Base-by-base conservation (phyloP, 176 grass and related monocot genomes). In the Ampelocalamus luodianensis region DNA sequence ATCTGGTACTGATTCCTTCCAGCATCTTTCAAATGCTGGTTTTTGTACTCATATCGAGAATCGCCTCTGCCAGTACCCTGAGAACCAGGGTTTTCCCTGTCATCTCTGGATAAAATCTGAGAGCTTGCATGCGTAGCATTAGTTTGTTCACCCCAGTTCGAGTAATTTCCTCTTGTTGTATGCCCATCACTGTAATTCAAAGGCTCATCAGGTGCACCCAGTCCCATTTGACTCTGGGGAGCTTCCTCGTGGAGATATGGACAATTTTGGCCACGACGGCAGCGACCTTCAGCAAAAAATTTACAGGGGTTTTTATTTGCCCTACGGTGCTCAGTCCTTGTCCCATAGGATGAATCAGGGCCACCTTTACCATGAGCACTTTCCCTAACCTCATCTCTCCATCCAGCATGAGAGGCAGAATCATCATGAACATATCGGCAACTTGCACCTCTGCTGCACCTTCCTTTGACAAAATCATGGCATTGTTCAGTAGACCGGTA, bases 401-500 rank as follows among this genome's bases (percentile, higher is more conserved):
- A 92, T 82, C 87, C 88, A 94, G 71, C 51, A 83, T 83, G 89
- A 80, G 91, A 70, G 32, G 91, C 83, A 76, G 90, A 74, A 79
- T 94, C 93, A 82, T 92, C 86, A 76, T 99, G 97, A 72, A 72
- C 17, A 78, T 79, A 96, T 45, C 88, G 74, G 71, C 96, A 99
- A 78, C 71, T 87, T 44, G 88, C 81, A 84, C 96, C 96, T 67
- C 91, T 96, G 8, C 65, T 83, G 73, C 96, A 99, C 85, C 86
- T 85, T 74, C 96, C 96, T 83, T 84, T 94, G 66, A 82, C 87
- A 92, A 99, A 99, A 85, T 99, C 92, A 91, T 89, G 83, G 82
- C 93, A 99, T 59, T 67, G 89, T 18, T 90, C 88, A 44, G 90
- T 51, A 76, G 86, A 64, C 56, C 79, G 86, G 77, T 72, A 90